Evolutionary conservation across 495 filamentous ascomycete genomes (phyloP), one percentile per base, ranked within the genome.

Genomic region (Penicillium arizonense): DNA sequence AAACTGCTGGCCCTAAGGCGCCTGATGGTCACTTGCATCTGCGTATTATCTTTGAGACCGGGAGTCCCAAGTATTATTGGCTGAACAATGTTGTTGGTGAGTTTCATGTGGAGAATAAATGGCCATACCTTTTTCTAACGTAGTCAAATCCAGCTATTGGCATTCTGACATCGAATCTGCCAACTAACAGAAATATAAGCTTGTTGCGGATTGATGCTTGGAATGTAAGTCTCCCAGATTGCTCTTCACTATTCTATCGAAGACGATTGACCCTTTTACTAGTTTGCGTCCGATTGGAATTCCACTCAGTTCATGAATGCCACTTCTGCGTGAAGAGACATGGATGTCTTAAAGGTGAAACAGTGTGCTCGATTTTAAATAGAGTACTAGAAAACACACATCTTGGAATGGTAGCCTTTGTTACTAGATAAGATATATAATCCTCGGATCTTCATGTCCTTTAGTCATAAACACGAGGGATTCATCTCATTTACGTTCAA

Each of bases 41-140:
- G 32, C 59, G 57, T 2, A 39, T 70, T 46, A 20, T 66, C 13
- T 66, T 68, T 47, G 61, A 61, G 44, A 66, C 67, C 1, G 64
- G 61, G 0, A 58, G 58, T 56, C 34, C 53, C 16, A 59, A 60
- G 28, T 70, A 70, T 53, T 68, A 70, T 44, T 70, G 67, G 67
- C 38, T 68, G 57, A 70, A 70, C 53, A 64, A 68, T 56, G 52
- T 70, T 38, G 42, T 70, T 49, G 67, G 67, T 68, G 39, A 44
- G 66, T 63, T 20, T 42, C 20, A 2, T 24, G 1, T 10, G 16
- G 3, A 16, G 14, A 23, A 30, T 36, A 11, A 3, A 34, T 24
- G 23, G 11, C 28, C 5, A 7, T 10, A 24, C 32, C 13, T 26
- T 16, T 40, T 16, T 50, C 10, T 46, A 39, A 24, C 39, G 44